Percentiles rank a stretch among this genome's conserved stretches.
Evolutionary conservation across 768 basidiomycete species (phyloP).

Genomic region (Lactifluus hygrophoroides): DNA sequence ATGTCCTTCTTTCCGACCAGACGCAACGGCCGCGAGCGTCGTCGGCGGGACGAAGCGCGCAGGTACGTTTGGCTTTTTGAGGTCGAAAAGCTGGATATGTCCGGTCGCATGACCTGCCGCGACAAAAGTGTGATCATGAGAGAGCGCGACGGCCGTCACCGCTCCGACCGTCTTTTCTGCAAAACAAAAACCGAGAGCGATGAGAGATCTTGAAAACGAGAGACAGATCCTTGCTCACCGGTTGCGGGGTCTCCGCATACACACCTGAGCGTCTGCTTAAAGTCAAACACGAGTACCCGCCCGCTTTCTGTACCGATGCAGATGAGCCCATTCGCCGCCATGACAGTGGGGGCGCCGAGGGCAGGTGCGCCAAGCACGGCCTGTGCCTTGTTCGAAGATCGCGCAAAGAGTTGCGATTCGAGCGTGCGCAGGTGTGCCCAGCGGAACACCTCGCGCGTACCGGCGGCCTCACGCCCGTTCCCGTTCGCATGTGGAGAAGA

Average conservation of each 20-base stretch:
- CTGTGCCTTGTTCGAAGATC: constrained; percentile 48
- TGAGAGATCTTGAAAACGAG: neutral
- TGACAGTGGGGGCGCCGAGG: constrained; percentile 63
- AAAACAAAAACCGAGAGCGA: neutral
- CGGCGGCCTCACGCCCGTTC: constrained; percentile 16
- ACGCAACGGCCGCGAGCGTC: constrained; percentile 53
- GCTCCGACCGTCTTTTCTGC: constrained; percentile 57
- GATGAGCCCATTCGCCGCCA: constrained; percentile 80
- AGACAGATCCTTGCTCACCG: constrained; percentile 33
- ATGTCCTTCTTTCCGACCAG: constrained; percentile 82
- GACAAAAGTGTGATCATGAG: constrained; percentile 89
- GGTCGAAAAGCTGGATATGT: constrained; percentile 77
- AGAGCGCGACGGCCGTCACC: constrained; percentile 84
- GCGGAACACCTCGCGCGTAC: constrained; percentile 52
- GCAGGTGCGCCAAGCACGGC: constrained; percentile 50
- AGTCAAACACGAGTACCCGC: constrained; percentile 77
- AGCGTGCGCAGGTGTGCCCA: constrained; percentile 66
- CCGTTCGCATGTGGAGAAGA: constrained; percentile 20
- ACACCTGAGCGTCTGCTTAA: constrained; percentile 74
- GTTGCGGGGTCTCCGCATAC: constrained; percentile 64
- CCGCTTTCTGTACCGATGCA: constrained; percentile 84
- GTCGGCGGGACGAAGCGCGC: constrained; percentile 66
- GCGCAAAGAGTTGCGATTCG: constrained; percentile 46
- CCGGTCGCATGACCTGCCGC: constrained; percentile 83
- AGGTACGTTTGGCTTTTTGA: constrained; percentile 59